Conservation (phyloP, 345 rosid species). For the Salix exigua region DNA sequence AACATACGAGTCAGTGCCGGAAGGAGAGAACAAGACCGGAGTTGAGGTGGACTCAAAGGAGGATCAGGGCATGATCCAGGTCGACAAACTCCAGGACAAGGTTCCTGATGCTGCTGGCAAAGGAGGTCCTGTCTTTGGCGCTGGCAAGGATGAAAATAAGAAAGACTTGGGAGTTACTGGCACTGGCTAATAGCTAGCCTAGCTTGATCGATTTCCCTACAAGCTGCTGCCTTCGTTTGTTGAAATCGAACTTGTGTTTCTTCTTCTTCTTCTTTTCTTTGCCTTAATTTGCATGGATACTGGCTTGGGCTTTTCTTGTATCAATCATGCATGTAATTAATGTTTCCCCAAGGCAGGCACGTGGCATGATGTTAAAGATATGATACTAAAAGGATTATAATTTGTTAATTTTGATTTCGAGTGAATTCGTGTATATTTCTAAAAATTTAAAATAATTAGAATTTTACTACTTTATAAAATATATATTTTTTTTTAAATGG, state of each 20-base stretch:
- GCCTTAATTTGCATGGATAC: no score
- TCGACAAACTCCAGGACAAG: constrained; percentile 41
- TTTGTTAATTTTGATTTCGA: no score
- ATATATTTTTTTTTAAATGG: no score
- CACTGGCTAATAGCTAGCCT: constrained; percentile 23
- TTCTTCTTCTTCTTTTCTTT: no score
- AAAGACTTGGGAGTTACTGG: constrained; percentile 49
- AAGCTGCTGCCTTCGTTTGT: neutral
- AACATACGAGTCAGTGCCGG: constrained; percentile 38
- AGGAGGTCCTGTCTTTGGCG: constrained; percentile 50
- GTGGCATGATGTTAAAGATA: no score
- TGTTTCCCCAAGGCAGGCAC: no score
- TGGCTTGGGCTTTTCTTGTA: no score
- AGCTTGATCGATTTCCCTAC: neutral
- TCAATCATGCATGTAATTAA: no score
- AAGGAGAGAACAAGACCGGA: constrained; percentile 51
- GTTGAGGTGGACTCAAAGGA: constrained; percentile 32
- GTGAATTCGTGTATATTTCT: no score
- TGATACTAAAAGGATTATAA: no score
- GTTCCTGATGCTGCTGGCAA: constrained; percentile 41
- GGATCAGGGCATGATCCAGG: constrained; percentile 38
- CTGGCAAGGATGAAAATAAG: constrained; percentile 34
- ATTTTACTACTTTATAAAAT: no score
- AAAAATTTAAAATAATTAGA: no score
- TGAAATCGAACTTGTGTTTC: neutral